A percentile compares a stretch with the other conserved stretches of the same genome.
Evolutionary conservation across 73 alveolate genomes (phyloP).

Genomic region (Breviolum minutum): DNA sequence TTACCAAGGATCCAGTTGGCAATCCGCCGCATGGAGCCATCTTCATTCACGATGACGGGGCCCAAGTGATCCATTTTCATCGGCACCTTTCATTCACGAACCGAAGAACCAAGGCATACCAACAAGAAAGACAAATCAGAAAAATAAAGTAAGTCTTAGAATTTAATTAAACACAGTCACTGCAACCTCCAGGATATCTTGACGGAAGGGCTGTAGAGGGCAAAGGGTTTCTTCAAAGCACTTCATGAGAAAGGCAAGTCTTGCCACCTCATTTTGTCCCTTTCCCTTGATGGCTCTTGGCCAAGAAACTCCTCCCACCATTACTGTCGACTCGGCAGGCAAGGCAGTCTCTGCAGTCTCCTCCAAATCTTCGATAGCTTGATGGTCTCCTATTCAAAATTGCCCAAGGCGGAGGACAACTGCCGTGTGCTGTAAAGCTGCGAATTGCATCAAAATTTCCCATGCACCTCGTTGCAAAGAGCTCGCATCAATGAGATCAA

Average conservation of each 20-base stretch:
- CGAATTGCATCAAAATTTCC: too few species aligned
- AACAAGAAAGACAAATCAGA: too few species aligned
- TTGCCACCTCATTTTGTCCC: too few species aligned
- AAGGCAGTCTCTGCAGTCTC: not conserved
- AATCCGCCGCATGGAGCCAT: conserved; percentile 81
- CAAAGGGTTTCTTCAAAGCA: too few species aligned
- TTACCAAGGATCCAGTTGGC: conserved; percentile 43
- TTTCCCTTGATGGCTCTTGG: not conserved
- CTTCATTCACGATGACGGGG: conserved; percentile 68
- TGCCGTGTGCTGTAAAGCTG: too few species aligned
- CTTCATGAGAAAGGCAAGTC: too few species aligned
- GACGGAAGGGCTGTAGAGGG: too few species aligned
- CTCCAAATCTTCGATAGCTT: conserved; percentile 14
- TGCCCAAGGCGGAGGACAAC: too few species aligned
- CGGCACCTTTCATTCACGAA: not conserved
- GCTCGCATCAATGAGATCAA: not conserved
- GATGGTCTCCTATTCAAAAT: not conserved
- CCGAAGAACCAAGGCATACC: too few species aligned
- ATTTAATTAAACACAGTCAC: not conserved
- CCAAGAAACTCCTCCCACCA: conserved; percentile 10
- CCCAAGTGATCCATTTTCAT: conserved; percentile 87
- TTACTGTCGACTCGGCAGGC: not conserved
- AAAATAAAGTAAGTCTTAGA: not conserved
- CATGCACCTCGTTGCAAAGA: not conserved
- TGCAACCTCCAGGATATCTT: too few species aligned